Percentiles rank a stretch among this genome's conserved stretches.
Evolutionary conservation across 768 basidiomycete species (phyloP).

Genomic region (Rhodocollybia butyracea): DNA sequence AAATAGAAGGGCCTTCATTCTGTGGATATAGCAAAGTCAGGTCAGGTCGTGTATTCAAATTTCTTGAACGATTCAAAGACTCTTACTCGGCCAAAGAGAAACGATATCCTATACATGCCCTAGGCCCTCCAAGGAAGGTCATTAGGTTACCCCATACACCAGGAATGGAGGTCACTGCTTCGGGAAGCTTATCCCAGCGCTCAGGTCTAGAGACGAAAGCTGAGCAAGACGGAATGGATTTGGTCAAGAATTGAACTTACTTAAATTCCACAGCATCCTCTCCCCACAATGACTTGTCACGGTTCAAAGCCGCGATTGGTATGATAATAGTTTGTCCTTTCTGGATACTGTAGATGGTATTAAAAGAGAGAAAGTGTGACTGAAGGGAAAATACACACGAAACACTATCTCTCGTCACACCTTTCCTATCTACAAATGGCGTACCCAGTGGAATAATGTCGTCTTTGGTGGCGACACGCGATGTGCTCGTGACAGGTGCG

Average conservation of each 20-base stretch:
- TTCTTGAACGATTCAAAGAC: not conserved
- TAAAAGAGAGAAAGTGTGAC: conserved; percentile 11
- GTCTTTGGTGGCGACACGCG: conserved; percentile 29
- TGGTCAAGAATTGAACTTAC: conserved; percentile 26
- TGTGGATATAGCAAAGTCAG: not conserved
- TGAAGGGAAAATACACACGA: conserved; percentile 16
- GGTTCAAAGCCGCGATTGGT: conserved; percentile 54
- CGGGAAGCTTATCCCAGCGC: conserved; percentile 52
- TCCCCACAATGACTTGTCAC: conserved; percentile 56
- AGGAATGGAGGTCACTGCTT: conserved; percentile 42
- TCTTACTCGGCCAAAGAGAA: conserved; percentile 44
- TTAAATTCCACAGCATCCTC: conserved; percentile 58
- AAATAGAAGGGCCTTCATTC: conserved; percentile 32
- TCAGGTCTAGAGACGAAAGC: conserved; percentile 53
- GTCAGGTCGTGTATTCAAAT: not conserved
- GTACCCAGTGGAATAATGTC: conserved; percentile 32
- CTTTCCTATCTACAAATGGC: conserved; percentile 31
- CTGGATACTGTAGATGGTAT: conserved; percentile 31
- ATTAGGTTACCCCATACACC: conserved; percentile 50
- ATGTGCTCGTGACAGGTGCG: conserved; percentile 29
- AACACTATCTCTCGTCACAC: conserved; percentile 23
- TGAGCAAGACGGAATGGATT: conserved; percentile 31
- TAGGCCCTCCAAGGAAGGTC: conserved; percentile 44
- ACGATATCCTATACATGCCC: conserved; percentile 44
- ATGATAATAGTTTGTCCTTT: conserved; percentile 46